Percentiles rank a stretch among this genome's conserved stretches.
Conservation (phyloP, 2,329 filamentous ascomycete genomes). For the Penicillium sp. region DNA sequence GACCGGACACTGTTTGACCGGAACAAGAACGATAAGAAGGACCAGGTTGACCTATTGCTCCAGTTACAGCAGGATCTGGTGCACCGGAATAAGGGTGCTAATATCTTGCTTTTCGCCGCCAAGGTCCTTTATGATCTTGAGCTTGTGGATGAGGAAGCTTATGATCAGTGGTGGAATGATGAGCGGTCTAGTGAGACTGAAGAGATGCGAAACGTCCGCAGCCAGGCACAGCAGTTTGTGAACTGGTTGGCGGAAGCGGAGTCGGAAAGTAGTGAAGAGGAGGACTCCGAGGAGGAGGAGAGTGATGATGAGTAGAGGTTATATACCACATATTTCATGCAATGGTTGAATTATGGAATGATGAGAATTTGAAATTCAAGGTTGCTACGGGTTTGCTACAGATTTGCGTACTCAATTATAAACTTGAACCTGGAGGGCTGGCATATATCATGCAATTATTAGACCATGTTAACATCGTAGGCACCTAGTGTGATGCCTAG, state of each 20-base stretch:
- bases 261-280: constrained; percentile 58
- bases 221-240: constrained; percentile 74
- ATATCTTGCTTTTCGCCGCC: constrained; percentile 72
- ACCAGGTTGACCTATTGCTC: constrained; percentile 83
- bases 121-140: constrained; percentile 86
- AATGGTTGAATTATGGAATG: neutral
- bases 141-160: constrained; percentile 83
- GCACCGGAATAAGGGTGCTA: constrained; percentile 63
- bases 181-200: constrained; percentile 66
- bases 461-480: too few species aligned
- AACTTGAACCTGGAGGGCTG: too few species aligned
- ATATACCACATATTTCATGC: neutral
- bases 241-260: constrained; percentile 81
- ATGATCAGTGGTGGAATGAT: constrained; percentile 86
- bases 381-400: neutral
- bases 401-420: too few species aligned
- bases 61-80: constrained; percentile 78
- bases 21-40: constrained; percentile 53
- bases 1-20: constrained; percentile 61
- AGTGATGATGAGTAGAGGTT: constrained; percentile 8
- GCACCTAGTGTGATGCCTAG: too few species aligned
- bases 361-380: neutral
- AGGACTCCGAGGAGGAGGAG: constrained; percentile 38
- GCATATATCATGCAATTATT: too few species aligned
- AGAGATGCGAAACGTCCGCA: constrained; percentile 68